Evolutionary conservation across 2,329 filamentous ascomycete species (phyloP).

Genomic region (Lachnellula cervina): DNA sequence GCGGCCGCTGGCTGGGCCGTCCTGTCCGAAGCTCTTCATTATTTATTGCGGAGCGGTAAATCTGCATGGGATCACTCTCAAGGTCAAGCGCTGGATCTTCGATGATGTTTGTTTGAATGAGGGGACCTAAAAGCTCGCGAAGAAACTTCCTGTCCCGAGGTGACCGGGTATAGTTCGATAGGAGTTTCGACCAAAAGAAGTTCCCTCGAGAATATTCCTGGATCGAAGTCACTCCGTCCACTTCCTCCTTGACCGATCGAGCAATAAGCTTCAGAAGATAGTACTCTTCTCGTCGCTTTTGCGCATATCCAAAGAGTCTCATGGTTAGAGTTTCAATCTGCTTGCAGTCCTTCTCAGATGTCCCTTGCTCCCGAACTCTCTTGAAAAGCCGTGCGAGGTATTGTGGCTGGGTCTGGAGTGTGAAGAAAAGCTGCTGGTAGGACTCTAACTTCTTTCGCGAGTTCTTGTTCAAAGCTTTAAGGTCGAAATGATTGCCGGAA

Average conservation of each 20-base stretch:
- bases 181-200: constrained; percentile 87
- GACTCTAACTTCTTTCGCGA: constrained; percentile 92
- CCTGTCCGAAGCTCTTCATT: constrained; percentile 95
- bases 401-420: constrained; percentile 91
- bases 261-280: constrained; percentile 87
- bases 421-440: constrained; percentile 97
- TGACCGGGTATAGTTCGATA: constrained; percentile 82
- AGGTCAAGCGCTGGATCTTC: constrained; percentile 87
- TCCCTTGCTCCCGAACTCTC: constrained; percentile 74
- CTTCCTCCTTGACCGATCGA: constrained; percentile 78
- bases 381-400: constrained; percentile 88
- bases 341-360: constrained; percentile 87
- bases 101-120: constrained; percentile 88
- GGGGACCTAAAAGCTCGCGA: constrained; percentile 74
- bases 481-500: constrained; percentile 87
- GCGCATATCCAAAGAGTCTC: constrained; percentile 94
- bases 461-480: constrained; percentile 96
- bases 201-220: constrained; percentile 86
- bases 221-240: constrained; percentile 65
- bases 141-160: constrained; percentile 90
- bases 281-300: constrained; percentile 95
- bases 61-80: constrained; percentile 95
- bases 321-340: constrained; percentile 90
- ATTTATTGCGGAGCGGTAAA: constrained; percentile 92
- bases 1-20: constrained; percentile 70